A percentile compares a stretch with the other conserved stretches of the same genome.
phyloP scores from a whole-genome alignment of 441 rosid species.

The Metrosideros polymorpha region DNA sequence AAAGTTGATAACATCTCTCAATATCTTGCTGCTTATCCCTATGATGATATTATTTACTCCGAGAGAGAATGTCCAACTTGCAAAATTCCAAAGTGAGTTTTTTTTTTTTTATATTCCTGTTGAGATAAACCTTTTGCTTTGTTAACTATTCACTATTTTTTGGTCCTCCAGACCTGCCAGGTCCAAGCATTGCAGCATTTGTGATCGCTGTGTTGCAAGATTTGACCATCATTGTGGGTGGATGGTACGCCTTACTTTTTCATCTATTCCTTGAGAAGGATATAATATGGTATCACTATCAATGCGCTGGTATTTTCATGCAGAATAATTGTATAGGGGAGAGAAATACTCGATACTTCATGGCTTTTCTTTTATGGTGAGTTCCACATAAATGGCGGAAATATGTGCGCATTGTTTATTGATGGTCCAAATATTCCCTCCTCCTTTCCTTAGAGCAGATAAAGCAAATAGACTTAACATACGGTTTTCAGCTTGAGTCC shows the following conservation, averaged over 20 bases:
- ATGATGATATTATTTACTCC: conserved; percentile 56
- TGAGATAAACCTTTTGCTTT: background rate
- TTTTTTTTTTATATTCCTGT: background rate
- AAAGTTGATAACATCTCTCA: conserved; percentile 50
- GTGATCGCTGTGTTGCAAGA: conserved; percentile 83
- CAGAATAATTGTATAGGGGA: conserved; percentile 85
- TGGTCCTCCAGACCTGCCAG: conserved; percentile 68
- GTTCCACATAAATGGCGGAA: conserved; percentile 4
- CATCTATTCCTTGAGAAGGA: background rate
- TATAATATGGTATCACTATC: background rate
- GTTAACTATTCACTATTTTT: background rate
- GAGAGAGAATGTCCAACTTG: conserved; percentile 84
- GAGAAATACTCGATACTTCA: conserved; percentile 55
- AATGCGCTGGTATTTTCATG: conserved; percentile 1
- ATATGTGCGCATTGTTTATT: background rate
- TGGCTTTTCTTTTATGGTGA: conserved; percentile 81
- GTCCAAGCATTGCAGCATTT: conserved; percentile 94
- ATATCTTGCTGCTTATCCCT: conserved; percentile 68
- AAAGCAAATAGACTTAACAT: background rate
- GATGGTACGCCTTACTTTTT: conserved; percentile 40
- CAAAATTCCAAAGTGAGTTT: conserved; percentile 70
- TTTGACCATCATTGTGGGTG: conserved; percentile 96
- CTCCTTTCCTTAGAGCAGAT: background rate
- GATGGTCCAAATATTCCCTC: background rate
- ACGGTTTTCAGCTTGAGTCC: background rate